These are phyloP conservation scores for Chrysoporthe austroafricana DNA, from an alignment of 2,329 filamentous ascomycete genomes.

Conservation along the genomic window DNA sequence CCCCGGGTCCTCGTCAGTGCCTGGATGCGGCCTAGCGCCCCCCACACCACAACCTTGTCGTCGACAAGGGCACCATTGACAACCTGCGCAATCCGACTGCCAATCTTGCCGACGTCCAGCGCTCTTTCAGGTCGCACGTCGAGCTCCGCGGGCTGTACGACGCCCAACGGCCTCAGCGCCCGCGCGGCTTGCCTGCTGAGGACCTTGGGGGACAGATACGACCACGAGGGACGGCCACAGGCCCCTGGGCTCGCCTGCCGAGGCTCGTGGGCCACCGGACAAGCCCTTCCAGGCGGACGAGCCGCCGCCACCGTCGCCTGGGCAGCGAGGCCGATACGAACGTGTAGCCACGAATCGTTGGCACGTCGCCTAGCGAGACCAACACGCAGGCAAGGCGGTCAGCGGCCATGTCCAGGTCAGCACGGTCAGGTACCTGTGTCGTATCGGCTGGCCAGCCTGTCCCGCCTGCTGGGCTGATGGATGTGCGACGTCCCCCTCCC, in stretches of 20 bases:
- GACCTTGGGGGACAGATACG: not conserved
- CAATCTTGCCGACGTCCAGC: not conserved
- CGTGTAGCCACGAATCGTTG: not conserved
- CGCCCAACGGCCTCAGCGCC: not conserved
- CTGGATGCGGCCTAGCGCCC: conserved; percentile 22
- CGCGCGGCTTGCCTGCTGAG: not conserved
- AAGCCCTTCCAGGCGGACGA: not conserved
- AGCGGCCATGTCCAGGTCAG: not conserved
- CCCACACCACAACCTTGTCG: conserved; percentile 22
- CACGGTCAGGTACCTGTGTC: not conserved
- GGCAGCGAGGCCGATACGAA: not conserved
- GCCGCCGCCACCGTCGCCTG: not conserved
- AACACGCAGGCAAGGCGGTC: not conserved
- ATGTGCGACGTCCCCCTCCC: conserved; percentile 6
- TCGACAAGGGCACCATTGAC: conserved; percentile 27
- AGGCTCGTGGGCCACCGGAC: not conserved
- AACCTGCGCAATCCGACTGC: conserved; percentile 16
- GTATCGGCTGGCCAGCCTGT: conserved; percentile 6
- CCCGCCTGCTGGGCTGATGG: conserved; percentile 4
- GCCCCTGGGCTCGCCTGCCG: not conserved
- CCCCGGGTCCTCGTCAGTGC: conserved; percentile 7
- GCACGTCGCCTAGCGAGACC: not conserved
- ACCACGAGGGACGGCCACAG: too few relatives aligned
- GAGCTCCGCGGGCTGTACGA: not conserved
- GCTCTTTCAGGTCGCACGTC: not conserved